Base-by-base conservation (phyloP, 768 basidiomycete genomes). In the Leccinum pellstonianum region DNA sequence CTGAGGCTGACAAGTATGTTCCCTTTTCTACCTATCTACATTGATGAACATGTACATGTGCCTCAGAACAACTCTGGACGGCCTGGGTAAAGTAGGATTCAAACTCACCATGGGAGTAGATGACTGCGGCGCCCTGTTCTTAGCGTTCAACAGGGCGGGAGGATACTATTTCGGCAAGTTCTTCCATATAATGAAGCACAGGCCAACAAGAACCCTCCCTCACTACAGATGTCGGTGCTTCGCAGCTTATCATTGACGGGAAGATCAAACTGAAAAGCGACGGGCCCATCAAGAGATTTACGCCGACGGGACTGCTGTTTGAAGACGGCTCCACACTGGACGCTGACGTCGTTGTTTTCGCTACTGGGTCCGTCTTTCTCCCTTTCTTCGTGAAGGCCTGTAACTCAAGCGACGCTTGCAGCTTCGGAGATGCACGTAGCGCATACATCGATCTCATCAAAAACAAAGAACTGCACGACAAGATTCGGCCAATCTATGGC, bases 101-200 rank as follows among this genome's bases (percentile, higher is more conserved):
- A 80, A 78, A 58, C 65, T 77, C 12, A 82, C 79, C 49, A 64
- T 70, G 7, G 87, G 87, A 8, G 76, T 75, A 35, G 80, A 83
- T 6, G 81, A 76, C 19, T 74, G 80, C 1, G 87, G 88, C 0
- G 77, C 83, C 60, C 58, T 80, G 10, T 71, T 81, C 47, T 70
- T 83, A 19, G 80, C 79, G 14, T 82, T 77, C 68, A 69, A 68
- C 8, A 77, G 76, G 47, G 82, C 74, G 0, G 87, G 86, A 25
- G 86, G 89, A 6, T 90, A 86, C 70, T 90, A 90, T 71, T 74
- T 88, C 2, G 86, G 88, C 83, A 59, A 25, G 75, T 59, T 5
- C 14, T 48, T 37, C 21, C 29, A 5, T 35, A 2, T 0, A 9
- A 33, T 31, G 1, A 25, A 23, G 4, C 14, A 52, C 31, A 23